These are phyloP conservation scores for Cryptococcus maquisensis DNA, from an alignment of 1,284 basidiomycete genomes.

Conservation along the genomic window DNA sequence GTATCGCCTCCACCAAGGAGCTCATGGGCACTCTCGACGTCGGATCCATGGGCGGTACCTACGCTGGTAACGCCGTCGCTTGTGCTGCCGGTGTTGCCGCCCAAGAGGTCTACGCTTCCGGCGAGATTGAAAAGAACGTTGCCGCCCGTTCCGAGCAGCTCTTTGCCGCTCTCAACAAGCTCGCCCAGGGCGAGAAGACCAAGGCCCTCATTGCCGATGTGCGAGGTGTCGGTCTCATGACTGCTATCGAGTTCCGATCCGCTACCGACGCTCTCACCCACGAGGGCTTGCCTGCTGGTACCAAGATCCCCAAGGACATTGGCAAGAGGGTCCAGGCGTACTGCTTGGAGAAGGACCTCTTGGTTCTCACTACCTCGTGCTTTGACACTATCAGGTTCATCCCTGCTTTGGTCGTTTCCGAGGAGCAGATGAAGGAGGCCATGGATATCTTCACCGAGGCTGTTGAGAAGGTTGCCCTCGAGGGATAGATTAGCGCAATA, in stretches of 20 bases:
- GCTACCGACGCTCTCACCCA: constrained; percentile 26
- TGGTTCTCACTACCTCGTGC: constrained; percentile 56
- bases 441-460: constrained; percentile 59
- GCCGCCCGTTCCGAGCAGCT: constrained; percentile 68
- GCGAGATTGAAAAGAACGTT: constrained; percentile 75
- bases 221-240: constrained; percentile 50
- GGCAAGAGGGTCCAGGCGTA: constrained; percentile 71
- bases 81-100: constrained; percentile 84
- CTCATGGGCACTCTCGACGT: constrained; percentile 74
- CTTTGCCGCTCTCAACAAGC: constrained; percentile 57
- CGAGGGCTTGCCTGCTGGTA: constrained; percentile 43
- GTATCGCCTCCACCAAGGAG: constrained; percentile 74
- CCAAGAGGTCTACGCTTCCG: constrained; percentile 68
- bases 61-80: constrained; percentile 81
- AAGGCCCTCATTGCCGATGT: constrained; percentile 50
- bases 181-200: constrained; percentile 50
- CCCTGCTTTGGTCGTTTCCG: constrained; percentile 62
- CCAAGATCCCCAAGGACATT: constrained; percentile 59
- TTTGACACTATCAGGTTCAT: constrained; percentile 59
- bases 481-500: constrained; percentile 49
- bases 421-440: constrained; percentile 61
- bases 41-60: constrained; percentile 84
- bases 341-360: constrained; percentile 76
- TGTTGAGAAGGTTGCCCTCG: constrained; percentile 60
- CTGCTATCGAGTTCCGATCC: constrained; percentile 40